These are phyloP conservation scores for Forsythia viridissima DNA, from an alignment of 257 asterid genomes.

Conservation along the genomic window DNA sequence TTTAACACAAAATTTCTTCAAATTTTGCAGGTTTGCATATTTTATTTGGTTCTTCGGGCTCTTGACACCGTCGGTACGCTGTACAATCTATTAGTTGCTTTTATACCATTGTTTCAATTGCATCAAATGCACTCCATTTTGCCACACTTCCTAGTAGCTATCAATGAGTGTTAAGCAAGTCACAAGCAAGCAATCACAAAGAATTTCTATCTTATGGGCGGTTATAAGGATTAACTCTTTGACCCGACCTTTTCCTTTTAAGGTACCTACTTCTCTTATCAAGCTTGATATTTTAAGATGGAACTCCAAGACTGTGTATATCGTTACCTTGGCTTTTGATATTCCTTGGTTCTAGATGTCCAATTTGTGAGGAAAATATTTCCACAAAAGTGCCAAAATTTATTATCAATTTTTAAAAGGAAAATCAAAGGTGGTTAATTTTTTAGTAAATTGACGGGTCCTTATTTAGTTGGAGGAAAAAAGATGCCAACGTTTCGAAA, in stretches of 20 bases:
- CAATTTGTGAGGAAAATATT: too few species aligned
- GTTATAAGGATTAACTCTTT: not conserved
- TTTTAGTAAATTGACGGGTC: too few species aligned
- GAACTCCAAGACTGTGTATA: too few species aligned
- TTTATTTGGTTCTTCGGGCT: conserved; percentile 95
- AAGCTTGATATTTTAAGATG: too few species aligned
- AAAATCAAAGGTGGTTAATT: too few species aligned
- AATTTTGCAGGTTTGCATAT: conserved; percentile 77
- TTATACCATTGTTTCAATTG: not conserved
- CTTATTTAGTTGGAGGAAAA: too few species aligned
- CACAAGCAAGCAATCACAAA: not conserved
- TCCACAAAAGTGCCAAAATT: too few species aligned
- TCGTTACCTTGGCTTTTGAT: too few species aligned
- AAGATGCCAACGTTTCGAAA: too few species aligned
- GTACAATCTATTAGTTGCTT: conserved; percentile 4
- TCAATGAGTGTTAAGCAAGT: not conserved
- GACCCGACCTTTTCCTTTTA: not conserved
- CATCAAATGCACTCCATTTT: not conserved
- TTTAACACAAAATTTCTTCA: not conserved
- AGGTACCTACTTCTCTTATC: not conserved
- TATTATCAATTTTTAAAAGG: too few species aligned
- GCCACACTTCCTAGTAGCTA: not conserved
- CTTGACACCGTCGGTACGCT: conserved; percentile 97
- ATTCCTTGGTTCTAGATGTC: too few species aligned
- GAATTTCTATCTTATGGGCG: not conserved